phyloP scores from a whole-genome alignment of 2,329 filamentous ascomycete species.

The Beauveria caledonica region DNA sequence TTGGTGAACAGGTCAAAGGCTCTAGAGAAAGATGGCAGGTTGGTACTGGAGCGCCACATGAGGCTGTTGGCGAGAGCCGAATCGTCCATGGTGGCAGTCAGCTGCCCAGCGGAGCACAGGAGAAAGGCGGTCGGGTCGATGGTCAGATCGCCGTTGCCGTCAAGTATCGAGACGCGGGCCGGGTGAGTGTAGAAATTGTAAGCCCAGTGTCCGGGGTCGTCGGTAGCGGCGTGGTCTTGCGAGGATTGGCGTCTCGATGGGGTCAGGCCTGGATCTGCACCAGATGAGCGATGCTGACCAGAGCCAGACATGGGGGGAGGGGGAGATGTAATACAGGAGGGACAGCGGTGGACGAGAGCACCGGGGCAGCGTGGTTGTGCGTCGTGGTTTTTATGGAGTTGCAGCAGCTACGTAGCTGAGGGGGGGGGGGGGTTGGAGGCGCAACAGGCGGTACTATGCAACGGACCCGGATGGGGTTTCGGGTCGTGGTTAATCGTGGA shows the following conservation, averaged over 20 bases:
- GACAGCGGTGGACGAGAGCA: not conserved
- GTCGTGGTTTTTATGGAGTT: not conserved
- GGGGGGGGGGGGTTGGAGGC: not conserved
- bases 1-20: slow-evolving; percentile 43
- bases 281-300: slow-evolving; percentile 6
- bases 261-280: not conserved
- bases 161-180: slow-evolving; percentile 36
- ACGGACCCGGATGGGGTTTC: not conserved
- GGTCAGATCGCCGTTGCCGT: slow-evolving; percentile 33
- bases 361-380: not conserved
- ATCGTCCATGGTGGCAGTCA: slow-evolving; percentile 14
- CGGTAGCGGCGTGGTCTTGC: slow-evolving; percentile 8
- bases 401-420: not conserved
- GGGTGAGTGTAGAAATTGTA: slow-evolving; percentile 35
- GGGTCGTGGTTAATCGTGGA: not conserved
- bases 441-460: not conserved
- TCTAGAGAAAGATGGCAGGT: slow-evolving; percentile 40
- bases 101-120: slow-evolving; percentile 10
- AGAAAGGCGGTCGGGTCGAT: slow-evolving; percentile 24
- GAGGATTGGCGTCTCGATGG: not conserved
- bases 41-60: slow-evolving; percentile 18
- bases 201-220: slow-evolving; percentile 34
- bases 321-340: not conserved
- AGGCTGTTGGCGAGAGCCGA: slow-evolving; percentile 17
- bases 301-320: slow-evolving; percentile 1